Evolutionary conservation across 163 green algal genomes (phyloP).

Genomic region (Chloroidium sp.): DNA sequence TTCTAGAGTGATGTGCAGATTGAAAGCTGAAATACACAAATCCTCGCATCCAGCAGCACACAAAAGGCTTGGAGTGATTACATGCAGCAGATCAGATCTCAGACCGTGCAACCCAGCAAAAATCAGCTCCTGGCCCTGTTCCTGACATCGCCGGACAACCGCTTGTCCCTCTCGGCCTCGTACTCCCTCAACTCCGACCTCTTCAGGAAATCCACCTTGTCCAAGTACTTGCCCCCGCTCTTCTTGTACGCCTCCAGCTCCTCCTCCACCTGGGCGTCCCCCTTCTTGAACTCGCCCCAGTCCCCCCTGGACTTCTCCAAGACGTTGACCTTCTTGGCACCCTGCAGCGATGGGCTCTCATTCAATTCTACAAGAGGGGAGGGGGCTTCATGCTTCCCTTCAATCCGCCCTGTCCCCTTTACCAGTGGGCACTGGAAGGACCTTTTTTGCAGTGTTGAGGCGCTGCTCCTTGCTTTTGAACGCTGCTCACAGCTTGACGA

Average conservation of each 20-base stretch:
- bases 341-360: constrained; percentile 36
- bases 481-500: not conserved
- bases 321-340: constrained; percentile 76
- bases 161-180: constrained; percentile 73
- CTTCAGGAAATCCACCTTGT: constrained; percentile 81
- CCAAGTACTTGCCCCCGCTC: constrained; percentile 54
- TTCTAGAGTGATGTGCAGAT: too few relatives aligned
- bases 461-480: constrained; percentile 3
- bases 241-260: constrained; percentile 82
- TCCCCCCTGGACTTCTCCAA: constrained; percentile 85
- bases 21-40: too few relatives aligned
- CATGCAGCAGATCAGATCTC: too few relatives aligned
- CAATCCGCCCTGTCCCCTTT: constrained; percentile 69
- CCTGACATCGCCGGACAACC: constrained; percentile 31
- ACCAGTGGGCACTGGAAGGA: constrained; percentile 17
- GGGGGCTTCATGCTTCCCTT: not conserved
- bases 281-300: constrained; percentile 72
- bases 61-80: too few relatives aligned
- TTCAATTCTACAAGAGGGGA: too few relatives aligned
- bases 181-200: constrained; percentile 77
- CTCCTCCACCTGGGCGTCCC: constrained; percentile 49
- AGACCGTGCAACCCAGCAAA: too few relatives aligned
- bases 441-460: constrained; percentile 20
- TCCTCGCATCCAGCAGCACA: too few relatives aligned
- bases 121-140: not conserved